A percentile compares a stretch with the other conserved stretches of the same genome.
Conservation (phyloP, 2,329 filamentous ascomycete genomes). For the Exserohilum rostratum region DNA sequence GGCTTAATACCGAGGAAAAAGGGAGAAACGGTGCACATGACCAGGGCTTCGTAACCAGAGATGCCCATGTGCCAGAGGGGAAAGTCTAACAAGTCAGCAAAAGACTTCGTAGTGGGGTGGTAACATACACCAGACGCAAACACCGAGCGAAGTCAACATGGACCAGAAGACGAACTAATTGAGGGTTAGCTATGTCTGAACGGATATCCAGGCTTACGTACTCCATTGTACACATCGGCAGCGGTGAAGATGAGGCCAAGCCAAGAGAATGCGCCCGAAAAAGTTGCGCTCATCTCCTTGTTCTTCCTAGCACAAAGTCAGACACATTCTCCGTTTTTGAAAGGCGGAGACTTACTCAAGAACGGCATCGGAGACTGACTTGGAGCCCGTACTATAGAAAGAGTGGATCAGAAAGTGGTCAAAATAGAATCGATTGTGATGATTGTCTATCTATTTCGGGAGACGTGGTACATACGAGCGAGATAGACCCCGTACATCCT, state of each 20-base stretch:
- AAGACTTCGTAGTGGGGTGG: not conserved
- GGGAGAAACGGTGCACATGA: conserved; percentile 84
- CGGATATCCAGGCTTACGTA: conserved; percentile 54
- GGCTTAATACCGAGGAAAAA: conserved; percentile 74
- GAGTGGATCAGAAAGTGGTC: conserved; percentile 45
- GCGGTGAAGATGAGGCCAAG: conserved; percentile 76
- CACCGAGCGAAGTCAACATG: conserved; percentile 83
- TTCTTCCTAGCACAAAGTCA: conserved; percentile 66
- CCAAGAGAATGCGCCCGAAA: conserved; percentile 75
- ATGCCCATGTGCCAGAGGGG: conserved; percentile 99
- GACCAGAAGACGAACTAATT: conserved; percentile 94
- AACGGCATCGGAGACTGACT: conserved; percentile 51
- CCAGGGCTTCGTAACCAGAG: conserved; percentile 89
- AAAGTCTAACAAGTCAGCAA: conserved; percentile 67
- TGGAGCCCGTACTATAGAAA: conserved; percentile 55
- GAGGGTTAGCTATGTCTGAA: conserved; percentile 9
- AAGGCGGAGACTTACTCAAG: conserved; percentile 65
- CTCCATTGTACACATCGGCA: conserved; percentile 90
- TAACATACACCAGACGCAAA: conserved; percentile 89
- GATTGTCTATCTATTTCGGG: conserved; percentile 73
- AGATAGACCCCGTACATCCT: conserved; percentile 85
- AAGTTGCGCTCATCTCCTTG: conserved; percentile 72
- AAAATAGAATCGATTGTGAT: conserved; percentile 45
- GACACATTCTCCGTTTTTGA: conserved; percentile 3
- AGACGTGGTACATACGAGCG: conserved; percentile 99